Evolutionary conservation across 306 rosid genomes (phyloP).

Genomic region (Prinsepia uniflora): DNA sequence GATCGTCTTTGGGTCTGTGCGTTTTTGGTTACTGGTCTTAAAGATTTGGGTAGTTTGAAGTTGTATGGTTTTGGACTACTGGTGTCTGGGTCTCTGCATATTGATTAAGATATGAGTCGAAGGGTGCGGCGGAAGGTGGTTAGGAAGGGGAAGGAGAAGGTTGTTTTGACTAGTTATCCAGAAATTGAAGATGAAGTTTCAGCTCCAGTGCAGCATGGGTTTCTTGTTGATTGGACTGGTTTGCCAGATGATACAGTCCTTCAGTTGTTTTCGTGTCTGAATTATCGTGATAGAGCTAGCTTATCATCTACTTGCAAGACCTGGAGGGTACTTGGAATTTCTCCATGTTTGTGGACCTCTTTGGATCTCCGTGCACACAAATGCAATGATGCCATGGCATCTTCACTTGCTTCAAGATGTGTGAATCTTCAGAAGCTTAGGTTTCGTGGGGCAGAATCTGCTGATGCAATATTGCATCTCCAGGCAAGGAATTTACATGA

Average conservation of each 20-base stretch:
- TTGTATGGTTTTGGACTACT: slow-evolving; percentile 31
- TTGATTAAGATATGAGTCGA: slow-evolving; percentile 74
- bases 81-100: slow-evolving; percentile 37
- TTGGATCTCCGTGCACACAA: slow-evolving; percentile 92
- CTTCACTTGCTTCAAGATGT: slow-evolving; percentile 83
- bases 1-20: slow-evolving; percentile 29
- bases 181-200: slow-evolving; percentile 58
- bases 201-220: slow-evolving; percentile 34
- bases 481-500: slow-evolving; percentile 78
- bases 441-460: slow-evolving; percentile 97
- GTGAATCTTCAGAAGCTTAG: slow-evolving; percentile 86
- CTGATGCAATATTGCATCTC: slow-evolving; percentile 80
- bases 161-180: slow-evolving; percentile 56
- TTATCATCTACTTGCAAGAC: slow-evolving; percentile 83
- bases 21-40: slow-evolving; percentile 28
- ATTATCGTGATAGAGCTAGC: slow-evolving; percentile 94
- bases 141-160: slow-evolving; percentile 75
- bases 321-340: slow-evolving; percentile 81
- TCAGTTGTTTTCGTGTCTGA: slow-evolving; percentile 84
- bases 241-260: slow-evolving; percentile 94
- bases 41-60: slow-evolving; percentile 29
- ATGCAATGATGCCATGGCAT: slow-evolving; percentile 77
- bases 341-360: slow-evolving; percentile 86
- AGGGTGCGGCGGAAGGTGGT: slow-evolving; percentile 94
- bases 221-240: slow-evolving; percentile 82